These are phyloP conservation scores for Brasilioporus rufonigricans DNA, from an alignment of 768 basidiomycete species.

Conservation along the genomic window DNA sequence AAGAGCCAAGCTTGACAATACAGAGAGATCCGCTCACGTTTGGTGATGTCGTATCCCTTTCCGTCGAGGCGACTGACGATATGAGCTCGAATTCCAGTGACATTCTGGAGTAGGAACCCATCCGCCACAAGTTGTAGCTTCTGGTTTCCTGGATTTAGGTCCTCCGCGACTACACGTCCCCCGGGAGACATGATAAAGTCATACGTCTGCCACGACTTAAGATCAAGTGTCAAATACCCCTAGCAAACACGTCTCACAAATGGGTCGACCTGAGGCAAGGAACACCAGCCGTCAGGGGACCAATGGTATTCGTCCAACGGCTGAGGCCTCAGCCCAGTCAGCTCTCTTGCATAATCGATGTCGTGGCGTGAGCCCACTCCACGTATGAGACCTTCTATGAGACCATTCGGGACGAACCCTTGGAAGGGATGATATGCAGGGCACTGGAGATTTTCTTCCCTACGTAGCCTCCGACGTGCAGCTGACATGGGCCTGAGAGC, in stretches of 20 bases:
- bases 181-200: slow-evolving; percentile 76
- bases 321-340: slow-evolving; percentile 55
- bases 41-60: slow-evolving; percentile 82
- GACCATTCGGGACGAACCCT: slow-evolving; percentile 30
- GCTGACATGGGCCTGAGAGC: slow-evolving; percentile 57
- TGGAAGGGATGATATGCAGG: slow-evolving; percentile 57
- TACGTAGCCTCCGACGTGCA: slow-evolving; percentile 57
- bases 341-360: slow-evolving; percentile 73
- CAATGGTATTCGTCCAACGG: slow-evolving; percentile 55
- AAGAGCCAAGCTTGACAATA: neutral
- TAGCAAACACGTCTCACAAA: slow-evolving; percentile 50
- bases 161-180: slow-evolving; percentile 55
- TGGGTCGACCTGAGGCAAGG: slow-evolving; percentile 59
- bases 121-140: slow-evolving; percentile 63
- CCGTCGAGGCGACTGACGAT: slow-evolving; percentile 80
- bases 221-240: neutral
- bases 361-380: slow-evolving; percentile 76
- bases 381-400: slow-evolving; percentile 49
- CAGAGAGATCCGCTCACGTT: slow-evolving; percentile 48
- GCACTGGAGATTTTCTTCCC: slow-evolving; percentile 69
- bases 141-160: slow-evolving; percentile 60
- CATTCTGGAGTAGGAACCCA: slow-evolving; percentile 75
- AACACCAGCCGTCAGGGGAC: slow-evolving; percentile 75
- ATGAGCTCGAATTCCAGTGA: slow-evolving; percentile 74
- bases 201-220: slow-evolving; percentile 52